phyloP scores from a whole-genome alignment of 1,139 yeast genomes.

The Candida glucosophila region DNA sequence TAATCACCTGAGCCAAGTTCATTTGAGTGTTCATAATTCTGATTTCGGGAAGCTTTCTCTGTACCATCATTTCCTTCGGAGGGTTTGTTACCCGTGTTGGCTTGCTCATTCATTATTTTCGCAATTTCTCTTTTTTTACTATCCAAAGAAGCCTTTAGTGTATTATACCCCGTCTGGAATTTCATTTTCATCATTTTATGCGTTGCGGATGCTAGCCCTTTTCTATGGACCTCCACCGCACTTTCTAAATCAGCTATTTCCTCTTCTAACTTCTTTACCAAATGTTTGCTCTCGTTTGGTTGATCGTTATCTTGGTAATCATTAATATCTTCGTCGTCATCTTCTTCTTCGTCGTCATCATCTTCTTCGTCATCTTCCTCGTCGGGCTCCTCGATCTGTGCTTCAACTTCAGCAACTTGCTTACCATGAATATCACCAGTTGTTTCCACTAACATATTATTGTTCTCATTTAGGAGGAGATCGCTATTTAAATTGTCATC shows the following conservation, averaged over 20 bases:
- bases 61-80: no score
- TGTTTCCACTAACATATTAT: not conserved
- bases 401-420: conserved; percentile 10
- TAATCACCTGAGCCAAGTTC: conserved; percentile 19
- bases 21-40: no score
- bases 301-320: conserved; percentile 22
- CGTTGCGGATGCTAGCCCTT: conserved; percentile 67
- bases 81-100: no score
- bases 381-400: conserved; percentile 12
- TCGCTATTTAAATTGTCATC: conserved; percentile 6
- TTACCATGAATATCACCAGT: conserved; percentile 9
- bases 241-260: conserved; percentile 78
- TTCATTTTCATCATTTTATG: conserved; percentile 86
- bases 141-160: conserved; percentile 77
- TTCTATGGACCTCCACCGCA: conserved; percentile 69
- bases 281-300: conserved; percentile 42
- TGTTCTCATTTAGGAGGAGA: conserved; percentile 7
- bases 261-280: conserved; percentile 70
- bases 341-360: conserved; percentile 22
- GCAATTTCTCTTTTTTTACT: conserved; percentile 66
- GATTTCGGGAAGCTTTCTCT: no score
- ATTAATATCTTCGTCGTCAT: conserved; percentile 18
- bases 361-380: conserved; percentile 21
- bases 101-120: conserved; percentile 21
- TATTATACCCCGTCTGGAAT: conserved; percentile 71